phyloP scores from a whole-genome alignment of 1,284 basidiomycete species.

The Marasmius fiardii region DNA sequence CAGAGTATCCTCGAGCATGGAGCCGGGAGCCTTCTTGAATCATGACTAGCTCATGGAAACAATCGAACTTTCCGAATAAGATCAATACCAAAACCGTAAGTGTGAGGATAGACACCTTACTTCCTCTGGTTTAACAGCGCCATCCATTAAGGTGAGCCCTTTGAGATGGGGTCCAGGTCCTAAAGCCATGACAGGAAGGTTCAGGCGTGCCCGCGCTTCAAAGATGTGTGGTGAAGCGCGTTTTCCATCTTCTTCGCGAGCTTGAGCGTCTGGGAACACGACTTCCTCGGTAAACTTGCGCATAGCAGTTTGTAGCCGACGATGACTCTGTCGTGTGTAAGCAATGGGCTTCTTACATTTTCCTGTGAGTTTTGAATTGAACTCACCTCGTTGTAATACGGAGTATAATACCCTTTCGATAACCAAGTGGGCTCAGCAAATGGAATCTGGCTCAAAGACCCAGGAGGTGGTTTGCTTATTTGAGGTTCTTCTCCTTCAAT shows the following conservation, averaged over 20 bases:
- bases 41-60: constrained; percentile 62
- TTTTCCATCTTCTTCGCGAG: constrained; percentile 66
- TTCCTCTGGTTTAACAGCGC: constrained; percentile 76
- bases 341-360: not conserved
- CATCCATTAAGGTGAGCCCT: constrained; percentile 72
- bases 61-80: constrained; percentile 38
- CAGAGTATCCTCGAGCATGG: constrained; percentile 28
- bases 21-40: constrained; percentile 67
- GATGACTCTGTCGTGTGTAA: constrained; percentile 31
- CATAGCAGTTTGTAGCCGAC: constrained; percentile 38
- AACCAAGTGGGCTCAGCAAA: constrained; percentile 81
- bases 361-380: not conserved
- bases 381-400: constrained; percentile 68
- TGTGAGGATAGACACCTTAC: not conserved
- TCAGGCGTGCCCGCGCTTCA: constrained; percentile 52
- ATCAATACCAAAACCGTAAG: not conserved
- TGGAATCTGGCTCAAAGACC: constrained; percentile 61
- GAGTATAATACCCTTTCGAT: constrained; percentile 59
- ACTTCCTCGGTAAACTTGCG: constrained; percentile 54
- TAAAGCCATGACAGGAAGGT: constrained; percentile 79
- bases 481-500: constrained; percentile 56
- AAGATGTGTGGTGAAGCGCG: constrained; percentile 49
- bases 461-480: constrained; percentile 42
- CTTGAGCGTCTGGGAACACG: constrained; percentile 38
- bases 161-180: constrained; percentile 76